Percentiles rank a stretch among this genome's conserved stretches.
Conservation (phyloP, 1,284 basidiomycete species). For the Puccinia hordei region DNA sequence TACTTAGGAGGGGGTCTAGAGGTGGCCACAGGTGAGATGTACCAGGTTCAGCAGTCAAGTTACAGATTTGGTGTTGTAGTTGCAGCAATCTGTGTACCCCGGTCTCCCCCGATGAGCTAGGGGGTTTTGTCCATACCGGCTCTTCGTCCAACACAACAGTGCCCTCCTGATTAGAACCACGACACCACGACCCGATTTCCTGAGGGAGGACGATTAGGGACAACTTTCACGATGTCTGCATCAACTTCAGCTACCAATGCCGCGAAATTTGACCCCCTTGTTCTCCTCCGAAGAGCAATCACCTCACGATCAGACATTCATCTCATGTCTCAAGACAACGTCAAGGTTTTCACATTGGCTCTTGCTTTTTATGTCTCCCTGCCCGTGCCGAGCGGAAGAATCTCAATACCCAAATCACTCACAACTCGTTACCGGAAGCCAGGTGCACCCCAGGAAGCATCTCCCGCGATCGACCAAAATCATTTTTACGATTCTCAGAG, state of each 20-base stretch:
- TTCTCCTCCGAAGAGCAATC: constrained; percentile 53
- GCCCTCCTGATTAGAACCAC: too few species aligned
- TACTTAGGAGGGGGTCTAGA: too few species aligned
- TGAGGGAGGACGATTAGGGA: too few species aligned
- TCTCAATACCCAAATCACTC: constrained; percentile 25
- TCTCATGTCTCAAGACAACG: constrained; percentile 49
- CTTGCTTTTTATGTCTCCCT: constrained; percentile 51
- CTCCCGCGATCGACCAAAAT: constrained; percentile 62
- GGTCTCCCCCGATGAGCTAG: too few species aligned
- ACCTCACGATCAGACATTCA: constrained; percentile 51
- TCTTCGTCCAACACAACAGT: too few species aligned
- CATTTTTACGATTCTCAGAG: constrained; percentile 79
- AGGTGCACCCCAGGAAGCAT: constrained; percentile 63
- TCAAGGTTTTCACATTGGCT: constrained; percentile 45
- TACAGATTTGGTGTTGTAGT: too few species aligned
- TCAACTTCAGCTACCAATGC: constrained; percentile 9
- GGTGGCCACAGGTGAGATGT: too few species aligned
- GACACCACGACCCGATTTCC: too few species aligned
- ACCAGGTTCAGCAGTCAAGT: too few species aligned
- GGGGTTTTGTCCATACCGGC: too few species aligned
- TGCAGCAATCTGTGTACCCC: too few species aligned
- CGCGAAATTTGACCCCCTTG: constrained; percentile 52
- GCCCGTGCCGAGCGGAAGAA: constrained; percentile 28
- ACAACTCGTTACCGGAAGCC: constrained; percentile 42
- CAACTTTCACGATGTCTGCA: background rate